phyloP scores from a whole-genome alignment of 177 flowering plant species.

The Vitis hybrid region DNA sequence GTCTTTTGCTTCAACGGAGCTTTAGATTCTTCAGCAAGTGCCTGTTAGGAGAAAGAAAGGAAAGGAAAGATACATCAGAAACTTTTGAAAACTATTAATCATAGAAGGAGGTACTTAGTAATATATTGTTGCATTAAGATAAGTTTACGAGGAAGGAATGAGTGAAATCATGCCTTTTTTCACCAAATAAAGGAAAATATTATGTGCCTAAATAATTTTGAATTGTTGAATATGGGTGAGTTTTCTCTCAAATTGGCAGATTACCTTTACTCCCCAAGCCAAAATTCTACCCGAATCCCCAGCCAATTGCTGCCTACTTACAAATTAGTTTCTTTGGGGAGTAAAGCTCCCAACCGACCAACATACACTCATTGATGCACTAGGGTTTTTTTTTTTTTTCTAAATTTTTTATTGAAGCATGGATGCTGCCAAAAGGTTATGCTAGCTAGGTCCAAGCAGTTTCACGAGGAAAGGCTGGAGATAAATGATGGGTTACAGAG shows the following conservation, averaged over 20 bases:
- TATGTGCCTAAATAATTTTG: no score
- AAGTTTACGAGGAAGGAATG: background rate
- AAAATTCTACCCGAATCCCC: no score
- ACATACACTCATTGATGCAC: no score
- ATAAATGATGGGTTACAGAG: conserved; percentile 1
- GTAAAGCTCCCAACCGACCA: no score
- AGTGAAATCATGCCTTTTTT: no score
- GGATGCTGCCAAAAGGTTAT: conserved; percentile 4
- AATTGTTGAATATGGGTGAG: no score
- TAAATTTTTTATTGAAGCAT: background rate
- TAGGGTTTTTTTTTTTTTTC: no score
- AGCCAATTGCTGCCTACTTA: no score
- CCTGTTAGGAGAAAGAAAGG: background rate
- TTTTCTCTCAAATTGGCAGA: no score
- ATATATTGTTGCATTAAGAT: background rate
- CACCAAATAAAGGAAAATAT: no score
- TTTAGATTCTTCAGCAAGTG: conserved; percentile 44
- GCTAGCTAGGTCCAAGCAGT: conserved; percentile 10
- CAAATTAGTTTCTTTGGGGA: no score
- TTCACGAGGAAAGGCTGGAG: conserved; percentile 2
- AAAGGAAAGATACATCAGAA: background rate
- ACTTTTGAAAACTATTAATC: background rate
- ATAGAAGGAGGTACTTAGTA: background rate
- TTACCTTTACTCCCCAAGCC: no score
- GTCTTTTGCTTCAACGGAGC: conserved; percentile 27